Conservation (phyloP, 495 filamentous ascomycete genomes). For the Neurospora discreta region DNA sequence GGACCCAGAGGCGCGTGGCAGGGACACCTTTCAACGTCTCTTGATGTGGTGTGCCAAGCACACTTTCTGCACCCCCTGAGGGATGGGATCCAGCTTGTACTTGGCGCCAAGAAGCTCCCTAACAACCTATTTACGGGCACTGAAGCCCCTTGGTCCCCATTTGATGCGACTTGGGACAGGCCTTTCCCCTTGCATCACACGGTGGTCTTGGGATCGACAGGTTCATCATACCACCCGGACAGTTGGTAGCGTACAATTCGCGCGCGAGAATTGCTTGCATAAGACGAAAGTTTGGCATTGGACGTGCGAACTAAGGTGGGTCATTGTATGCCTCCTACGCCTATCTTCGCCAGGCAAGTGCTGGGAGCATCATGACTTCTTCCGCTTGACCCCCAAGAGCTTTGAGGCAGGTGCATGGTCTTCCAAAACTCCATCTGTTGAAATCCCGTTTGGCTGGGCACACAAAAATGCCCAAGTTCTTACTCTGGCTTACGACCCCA, state of each 20-base stretch:
- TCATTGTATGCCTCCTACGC: no score
- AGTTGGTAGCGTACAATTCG: neutral
- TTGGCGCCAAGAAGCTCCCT: neutral
- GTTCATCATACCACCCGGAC: neutral
- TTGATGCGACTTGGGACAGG: neutral
- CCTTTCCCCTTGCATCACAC: neutral
- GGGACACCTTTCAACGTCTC: neutral
- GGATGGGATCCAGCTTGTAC: neutral
- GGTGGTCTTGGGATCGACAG: neutral
- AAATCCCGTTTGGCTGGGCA: neutral
- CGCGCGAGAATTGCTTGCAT: neutral
- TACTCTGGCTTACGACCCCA: slow-evolving; percentile 23
- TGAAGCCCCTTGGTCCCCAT: neutral
- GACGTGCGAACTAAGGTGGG: neutral
- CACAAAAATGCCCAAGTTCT: no score
- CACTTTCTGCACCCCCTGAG: neutral
- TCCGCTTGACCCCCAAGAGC: no score
- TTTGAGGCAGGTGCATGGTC: neutral
- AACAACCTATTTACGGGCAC: neutral
- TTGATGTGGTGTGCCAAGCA: neutral
- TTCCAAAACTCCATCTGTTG: neutral
- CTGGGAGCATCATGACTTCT: no score
- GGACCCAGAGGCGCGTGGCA: neutral
- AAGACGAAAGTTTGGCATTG: neutral
- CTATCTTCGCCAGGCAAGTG: no score